These are phyloP conservation scores for Plasmodium knowlesi DNA, from an alignment of 169 alveolate species.

Conservation along the genomic window DNA sequence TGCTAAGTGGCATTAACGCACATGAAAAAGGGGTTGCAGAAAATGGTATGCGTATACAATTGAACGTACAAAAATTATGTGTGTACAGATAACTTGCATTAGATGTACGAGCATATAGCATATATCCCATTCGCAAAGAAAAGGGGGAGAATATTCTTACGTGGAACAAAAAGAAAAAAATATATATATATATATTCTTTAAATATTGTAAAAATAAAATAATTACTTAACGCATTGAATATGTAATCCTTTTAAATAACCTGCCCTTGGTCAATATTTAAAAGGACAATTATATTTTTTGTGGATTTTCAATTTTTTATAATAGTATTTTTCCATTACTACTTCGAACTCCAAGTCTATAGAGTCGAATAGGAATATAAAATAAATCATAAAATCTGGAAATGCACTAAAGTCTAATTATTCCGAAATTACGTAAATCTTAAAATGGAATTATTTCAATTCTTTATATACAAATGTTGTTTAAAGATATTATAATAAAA, in stretches of 20 bases:
- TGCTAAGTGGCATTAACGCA: not conserved
- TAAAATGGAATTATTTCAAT: not conserved
- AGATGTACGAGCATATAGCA: not conserved
- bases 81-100: not conserved
- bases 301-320: not conserved
- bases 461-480: not conserved
- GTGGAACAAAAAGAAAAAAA: not conserved
- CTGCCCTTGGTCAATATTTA: not conserved
- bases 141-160: not conserved
- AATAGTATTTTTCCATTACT: not conserved
- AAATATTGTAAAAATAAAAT: not conserved
- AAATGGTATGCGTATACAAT: not conserved
- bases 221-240: not conserved
- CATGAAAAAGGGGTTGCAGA: not conserved
- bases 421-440: not conserved
- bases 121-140: not conserved
- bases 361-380: not conserved
- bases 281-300: not conserved
- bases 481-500: not conserved
- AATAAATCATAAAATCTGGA: not conserved
- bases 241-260: not conserved
- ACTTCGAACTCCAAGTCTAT: not conserved
- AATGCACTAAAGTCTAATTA: not conserved
- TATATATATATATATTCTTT: not conserved
- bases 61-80: not conserved